Conservation (phyloP, 2,329 filamentous ascomycete species). For the Coniochaeta sp. region DNA sequence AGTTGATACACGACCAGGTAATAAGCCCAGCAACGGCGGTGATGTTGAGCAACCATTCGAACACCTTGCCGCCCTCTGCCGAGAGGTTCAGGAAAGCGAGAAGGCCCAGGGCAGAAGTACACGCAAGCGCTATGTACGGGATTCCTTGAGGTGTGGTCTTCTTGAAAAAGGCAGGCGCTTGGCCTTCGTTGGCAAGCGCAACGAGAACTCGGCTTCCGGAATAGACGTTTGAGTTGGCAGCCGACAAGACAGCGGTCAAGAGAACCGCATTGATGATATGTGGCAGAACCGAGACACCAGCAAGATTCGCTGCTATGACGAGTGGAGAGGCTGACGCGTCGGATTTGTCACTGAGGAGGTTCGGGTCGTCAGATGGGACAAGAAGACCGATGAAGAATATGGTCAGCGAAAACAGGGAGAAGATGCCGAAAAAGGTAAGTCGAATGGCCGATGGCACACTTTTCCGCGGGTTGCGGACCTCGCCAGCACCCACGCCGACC, state of each 20-base stretch:
- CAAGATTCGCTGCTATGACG: slow-evolving; percentile 51
- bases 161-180: slow-evolving; percentile 53
- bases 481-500: slow-evolving; percentile 71
- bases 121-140: slow-evolving; percentile 52
- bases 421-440: slow-evolving; percentile 69
- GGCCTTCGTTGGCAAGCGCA: slow-evolving; percentile 56
- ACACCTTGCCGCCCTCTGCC: slow-evolving; percentile 49
- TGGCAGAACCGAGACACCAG: slow-evolving; percentile 56
- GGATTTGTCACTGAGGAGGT: slow-evolving; percentile 41
- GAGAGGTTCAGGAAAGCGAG: slow-evolving; percentile 64
- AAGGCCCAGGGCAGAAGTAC: slow-evolving; percentile 50
- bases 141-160: slow-evolving; percentile 55
- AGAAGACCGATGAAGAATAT: slow-evolving; percentile 67
- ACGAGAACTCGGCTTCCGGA: slow-evolving; percentile 63
- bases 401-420: slow-evolving; percentile 57
- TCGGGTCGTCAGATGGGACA: slow-evolving; percentile 53
- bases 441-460: slow-evolving; percentile 66
- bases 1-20: slow-evolving; percentile 59
- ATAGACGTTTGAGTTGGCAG: slow-evolving; percentile 72
- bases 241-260: slow-evolving; percentile 69
- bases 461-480: slow-evolving; percentile 65
- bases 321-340: slow-evolving; percentile 61
- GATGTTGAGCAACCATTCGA: slow-evolving; percentile 68
- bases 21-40: slow-evolving; percentile 63
- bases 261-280: slow-evolving; percentile 73